Base-by-base conservation (phyloP, 75 land plant species). In the Pinus taeda region DNA sequence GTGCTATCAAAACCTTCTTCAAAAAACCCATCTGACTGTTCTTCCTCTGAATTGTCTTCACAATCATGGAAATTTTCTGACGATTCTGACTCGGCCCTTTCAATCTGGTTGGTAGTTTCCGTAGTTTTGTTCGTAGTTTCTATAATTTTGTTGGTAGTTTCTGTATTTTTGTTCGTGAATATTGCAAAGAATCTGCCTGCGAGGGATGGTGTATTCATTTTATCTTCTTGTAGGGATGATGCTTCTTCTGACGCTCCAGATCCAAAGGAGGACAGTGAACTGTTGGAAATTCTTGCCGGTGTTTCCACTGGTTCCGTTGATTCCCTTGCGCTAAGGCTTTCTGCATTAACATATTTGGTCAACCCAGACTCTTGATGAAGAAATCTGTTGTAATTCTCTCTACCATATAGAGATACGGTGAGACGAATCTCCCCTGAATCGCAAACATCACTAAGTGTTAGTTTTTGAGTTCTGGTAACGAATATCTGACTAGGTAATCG, bases 351-450 rank as follows among this genome's bases (percentile, higher is more conserved):
- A 42, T 71, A 56, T 45, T 15, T 15, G 39, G 56, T 15, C 37
- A 21, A 57, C 18, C 57, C 42, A 22, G 75, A 20, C n/a, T 75
- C 58, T 42, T 69, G 12, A 20, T 81, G 56, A 53, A 37, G 79
- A 60, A 61, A 69, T 76, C 58, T 80, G 76, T 69, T 75, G 74
- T 49, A 77, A 39, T 63, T 49, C 42, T 81, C 81, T 79, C 77
- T 81, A 22, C 80, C 82, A 69, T 64, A 85, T 57, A 93, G 80
- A 67, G 73, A 83, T 30, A 93, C 71, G 57, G 71, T 72, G 7
- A 93, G 84, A 71, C 76, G 81, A 81, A 93, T 89, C 77, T 93
- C 95, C 71, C 95, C 95, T 93, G 85, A 81, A 30, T 71, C 3
- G 30, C 74, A 67, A 67, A 39, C 55, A 49, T 49, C 55, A 49